Conservation (phyloP, 768 basidiomycete genomes). For the Filobasidium floriforme region DNA sequence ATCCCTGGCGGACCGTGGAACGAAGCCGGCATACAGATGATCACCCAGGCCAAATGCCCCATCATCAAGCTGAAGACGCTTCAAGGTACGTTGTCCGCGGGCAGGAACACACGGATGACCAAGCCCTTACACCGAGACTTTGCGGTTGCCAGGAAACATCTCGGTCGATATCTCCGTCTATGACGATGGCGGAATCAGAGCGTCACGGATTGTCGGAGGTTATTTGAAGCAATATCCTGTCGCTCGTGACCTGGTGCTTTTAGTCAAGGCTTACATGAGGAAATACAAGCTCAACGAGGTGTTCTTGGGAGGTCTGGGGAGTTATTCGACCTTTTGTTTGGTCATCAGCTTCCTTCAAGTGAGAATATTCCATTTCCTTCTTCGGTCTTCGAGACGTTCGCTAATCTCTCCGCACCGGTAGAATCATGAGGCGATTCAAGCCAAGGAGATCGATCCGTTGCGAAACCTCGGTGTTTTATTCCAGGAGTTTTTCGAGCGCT, state of each 20-base stretch:
- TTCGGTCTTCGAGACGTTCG: neutral
- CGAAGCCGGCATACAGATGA: slow-evolving; percentile 62
- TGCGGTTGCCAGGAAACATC: slow-evolving; percentile 10
- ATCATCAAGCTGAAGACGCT: slow-evolving; percentile 89
- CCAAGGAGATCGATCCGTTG: slow-evolving; percentile 76
- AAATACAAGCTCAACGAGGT: slow-evolving; percentile 96
- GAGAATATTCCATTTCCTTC: slow-evolving; percentile 22
- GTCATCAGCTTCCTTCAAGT: slow-evolving; percentile 90
- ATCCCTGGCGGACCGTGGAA: slow-evolving; percentile 47
- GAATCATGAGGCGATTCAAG: slow-evolving; percentile 51
- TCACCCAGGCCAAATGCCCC: slow-evolving; percentile 88
- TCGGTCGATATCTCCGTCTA: slow-evolving; percentile 90
- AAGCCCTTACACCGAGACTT: neutral
- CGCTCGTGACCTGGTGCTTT: slow-evolving; percentile 71
- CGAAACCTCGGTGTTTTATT: slow-evolving; percentile 87
- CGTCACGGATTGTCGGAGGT: slow-evolving; percentile 69
- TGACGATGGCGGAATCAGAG: slow-evolving; percentile 72
- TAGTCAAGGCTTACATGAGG: slow-evolving; percentile 81
- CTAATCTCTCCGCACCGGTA: no score
- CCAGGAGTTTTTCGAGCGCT: slow-evolving; percentile 95
- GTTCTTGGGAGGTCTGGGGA: slow-evolving; percentile 89
- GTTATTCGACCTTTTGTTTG: slow-evolving; percentile 87
- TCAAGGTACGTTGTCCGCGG: slow-evolving; percentile 48
- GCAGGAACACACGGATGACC: neutral
- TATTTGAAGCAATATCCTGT: slow-evolving; percentile 71